A percentile compares a stretch with the other conserved stretches of the same genome.
Evolutionary conservation across 768 basidiomycete genomes (phyloP).

Genomic region (Boletus speciosus): DNA sequence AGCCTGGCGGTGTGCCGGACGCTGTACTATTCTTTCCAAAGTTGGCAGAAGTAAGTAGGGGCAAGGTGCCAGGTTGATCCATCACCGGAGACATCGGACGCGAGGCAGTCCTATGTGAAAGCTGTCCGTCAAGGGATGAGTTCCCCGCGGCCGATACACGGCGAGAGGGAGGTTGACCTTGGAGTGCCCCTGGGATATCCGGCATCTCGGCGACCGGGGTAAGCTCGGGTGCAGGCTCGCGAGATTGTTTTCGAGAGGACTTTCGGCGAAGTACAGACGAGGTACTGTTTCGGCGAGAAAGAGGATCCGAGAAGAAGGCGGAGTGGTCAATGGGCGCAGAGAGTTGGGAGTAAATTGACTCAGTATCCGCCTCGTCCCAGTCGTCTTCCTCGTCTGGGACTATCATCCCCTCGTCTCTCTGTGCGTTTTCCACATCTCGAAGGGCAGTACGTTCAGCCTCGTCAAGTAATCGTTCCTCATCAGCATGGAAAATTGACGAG

Average conservation of each 20-base stretch:
- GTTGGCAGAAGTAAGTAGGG: conserved; percentile 24
- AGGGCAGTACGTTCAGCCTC: conserved; percentile 15
- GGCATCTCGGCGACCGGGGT: conserved; percentile 20
- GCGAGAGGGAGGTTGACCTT: not conserved
- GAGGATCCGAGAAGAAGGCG: not conserved
- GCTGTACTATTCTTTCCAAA: conserved; percentile 25
- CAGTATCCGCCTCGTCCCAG: not conserved
- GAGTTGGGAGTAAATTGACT: conserved; percentile 24
- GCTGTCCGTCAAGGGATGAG: conserved; percentile 6
- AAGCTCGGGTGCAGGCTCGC: conserved; percentile 5
- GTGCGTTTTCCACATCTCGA: conserved; percentile 9
- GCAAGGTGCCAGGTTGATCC: conserved; percentile 3
- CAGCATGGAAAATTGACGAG: not conserved
- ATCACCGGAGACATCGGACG: conserved; percentile 6
- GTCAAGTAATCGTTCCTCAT: conserved; percentile 13
- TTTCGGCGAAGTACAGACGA: conserved; percentile 3
- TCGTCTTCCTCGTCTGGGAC: not conserved
- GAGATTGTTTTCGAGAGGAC: conserved; percentile 9
- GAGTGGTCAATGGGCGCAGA: conserved; percentile 21
- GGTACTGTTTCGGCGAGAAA: conserved; percentile 1
- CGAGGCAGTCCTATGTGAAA: conserved; percentile 11
- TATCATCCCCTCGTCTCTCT: not conserved
- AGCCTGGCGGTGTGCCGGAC: conserved; percentile 13
- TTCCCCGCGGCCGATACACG: conserved; percentile 1
- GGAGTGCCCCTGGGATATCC: not conserved